Evolutionary conservation across 164 flowering plant genomes (phyloP).

Genomic region (Macadamia tetraphylla): DNA sequence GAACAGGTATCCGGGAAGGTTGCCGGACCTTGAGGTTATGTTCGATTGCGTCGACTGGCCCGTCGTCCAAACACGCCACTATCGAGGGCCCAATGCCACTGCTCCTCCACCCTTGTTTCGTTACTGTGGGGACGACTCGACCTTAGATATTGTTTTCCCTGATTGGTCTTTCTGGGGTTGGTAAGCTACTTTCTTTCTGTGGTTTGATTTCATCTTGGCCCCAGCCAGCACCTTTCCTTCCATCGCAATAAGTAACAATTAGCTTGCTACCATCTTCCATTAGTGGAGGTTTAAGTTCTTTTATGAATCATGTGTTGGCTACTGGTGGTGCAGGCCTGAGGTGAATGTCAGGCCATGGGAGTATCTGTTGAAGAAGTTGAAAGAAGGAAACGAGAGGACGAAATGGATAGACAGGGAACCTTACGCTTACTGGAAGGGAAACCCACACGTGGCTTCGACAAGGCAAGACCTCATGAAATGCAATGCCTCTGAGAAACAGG

Average conservation of each 20-base stretch:
- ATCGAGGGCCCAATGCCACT: slow-evolving; percentile 10
- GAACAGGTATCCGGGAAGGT: slow-evolving; percentile 33
- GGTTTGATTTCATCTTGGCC: no score
- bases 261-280: no score
- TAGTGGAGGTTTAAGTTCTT: no score
- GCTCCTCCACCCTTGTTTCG: slow-evolving; percentile 39
- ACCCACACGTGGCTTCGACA: slow-evolving; percentile 15
- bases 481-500: slow-evolving; percentile 31
- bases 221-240: no score
- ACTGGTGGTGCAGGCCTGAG: slow-evolving; percentile 38
- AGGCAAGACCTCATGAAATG: slow-evolving; percentile 44
- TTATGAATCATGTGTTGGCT: no score
- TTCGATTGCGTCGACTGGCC: slow-evolving; percentile 11
- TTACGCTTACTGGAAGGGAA: slow-evolving; percentile 26
- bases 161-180: slow-evolving; percentile 63
- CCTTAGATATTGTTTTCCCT: slow-evolving; percentile 17
- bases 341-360: slow-evolving; percentile 57
- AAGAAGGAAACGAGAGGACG: slow-evolving; percentile 32
- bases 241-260: no score
- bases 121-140: slow-evolving; percentile 25
- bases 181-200: slow-evolving; percentile 19
- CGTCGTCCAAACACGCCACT: slow-evolving; percentile 12
- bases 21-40: slow-evolving; percentile 45
- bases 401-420: slow-evolving; percentile 57
- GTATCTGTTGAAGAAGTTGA: slow-evolving; percentile 22